Evolutionary conservation across 164 flowering plant species (phyloP), one percentile per base, ranked within the genome.

Genomic region (Annona squamosa): DNA sequence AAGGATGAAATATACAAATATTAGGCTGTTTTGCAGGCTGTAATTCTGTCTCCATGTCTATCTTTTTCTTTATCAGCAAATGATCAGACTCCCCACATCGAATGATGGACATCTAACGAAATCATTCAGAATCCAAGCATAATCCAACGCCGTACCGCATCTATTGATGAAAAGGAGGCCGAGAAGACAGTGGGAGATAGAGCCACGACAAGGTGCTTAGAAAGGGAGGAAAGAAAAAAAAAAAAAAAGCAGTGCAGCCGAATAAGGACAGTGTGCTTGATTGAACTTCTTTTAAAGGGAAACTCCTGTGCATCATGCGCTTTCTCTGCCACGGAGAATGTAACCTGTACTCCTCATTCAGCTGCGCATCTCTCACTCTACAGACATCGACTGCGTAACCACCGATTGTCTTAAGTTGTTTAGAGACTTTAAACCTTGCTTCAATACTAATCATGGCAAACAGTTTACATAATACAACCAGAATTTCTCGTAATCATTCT

Each of bases 191-290:
- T 57, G 56, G 66, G 75, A 62, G 43, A 74, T 69, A n/a, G 66
- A 67, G 44, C 52, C 70, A 9, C 65, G 37, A 62, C 75, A 64
- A 42, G 52, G 65, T 74, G 66, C 72, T 10, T 52, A 70, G 19
- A 42, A 41, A 62, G 56, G 72, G 77, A 72, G 37, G 37, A 26
- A 26, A 26, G 1, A 26, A 26, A 26, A 26, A 26, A 26, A 26
- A 26, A 26, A 26, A 26, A 26, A 26, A 26, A 26, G 37, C 37
- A 79, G 82, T 81, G 79, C 80, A 70, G 79, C 81, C 79, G 78
- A 75, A n/a, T 64, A 70, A 72, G 71, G 74, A 71, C 80, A 76
- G 69, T 74, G 77, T 74, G 77, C 73, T 69, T 80, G 72, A 73
- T 78, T 69, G 74, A 80, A 74, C 68, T 63, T 64, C 69, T 41